Percentiles rank a stretch among this genome's conserved stretches.
Conservation (phyloP, 1,284 basidiomycete genomes). For the Takashimella tepidaria region DNA sequence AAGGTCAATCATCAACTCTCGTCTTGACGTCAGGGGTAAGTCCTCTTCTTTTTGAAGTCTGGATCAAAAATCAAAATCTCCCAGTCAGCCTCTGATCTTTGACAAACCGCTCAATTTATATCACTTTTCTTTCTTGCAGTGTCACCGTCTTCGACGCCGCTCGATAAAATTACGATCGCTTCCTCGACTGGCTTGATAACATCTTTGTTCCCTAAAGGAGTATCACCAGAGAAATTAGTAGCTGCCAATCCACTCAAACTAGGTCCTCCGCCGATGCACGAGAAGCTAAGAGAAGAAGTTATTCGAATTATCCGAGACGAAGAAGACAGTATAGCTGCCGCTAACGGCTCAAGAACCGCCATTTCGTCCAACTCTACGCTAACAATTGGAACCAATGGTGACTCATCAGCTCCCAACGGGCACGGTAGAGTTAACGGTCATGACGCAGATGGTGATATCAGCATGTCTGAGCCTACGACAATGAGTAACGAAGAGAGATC, state of each 20-base stretch:
- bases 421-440: constrained; percentile 51
- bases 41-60: constrained; percentile 5
- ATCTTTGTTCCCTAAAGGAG: constrained; percentile 57
- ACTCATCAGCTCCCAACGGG: constrained; percentile 56
- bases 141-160: constrained; percentile 57
- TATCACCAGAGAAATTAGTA: constrained; percentile 68
- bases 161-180: constrained; percentile 59
- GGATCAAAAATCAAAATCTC: no score
- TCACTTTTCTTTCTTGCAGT: no score
- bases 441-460: constrained; percentile 49
- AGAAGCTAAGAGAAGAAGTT: constrained; percentile 72
- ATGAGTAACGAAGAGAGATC: no score
- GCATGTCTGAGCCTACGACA: constrained; percentile 29
- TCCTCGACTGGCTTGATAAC: constrained; percentile 67
- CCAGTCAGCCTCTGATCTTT: neutral
- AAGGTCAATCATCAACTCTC: constrained; percentile 89
- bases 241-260: constrained; percentile 70
- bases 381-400: constrained; percentile 21
- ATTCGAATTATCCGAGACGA: constrained; percentile 56
- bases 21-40: constrained; percentile 82
- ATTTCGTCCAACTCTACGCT: no score
- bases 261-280: constrained; percentile 68
- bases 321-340: constrained; percentile 27
- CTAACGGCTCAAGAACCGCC: no score
- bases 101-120: neutral